Percentiles rank a stretch among this genome's conserved stretches.
Evolutionary conservation across 805 yeast genomes (phyloP).

Genomic region (Barnettozyma pratensis): DNA sequence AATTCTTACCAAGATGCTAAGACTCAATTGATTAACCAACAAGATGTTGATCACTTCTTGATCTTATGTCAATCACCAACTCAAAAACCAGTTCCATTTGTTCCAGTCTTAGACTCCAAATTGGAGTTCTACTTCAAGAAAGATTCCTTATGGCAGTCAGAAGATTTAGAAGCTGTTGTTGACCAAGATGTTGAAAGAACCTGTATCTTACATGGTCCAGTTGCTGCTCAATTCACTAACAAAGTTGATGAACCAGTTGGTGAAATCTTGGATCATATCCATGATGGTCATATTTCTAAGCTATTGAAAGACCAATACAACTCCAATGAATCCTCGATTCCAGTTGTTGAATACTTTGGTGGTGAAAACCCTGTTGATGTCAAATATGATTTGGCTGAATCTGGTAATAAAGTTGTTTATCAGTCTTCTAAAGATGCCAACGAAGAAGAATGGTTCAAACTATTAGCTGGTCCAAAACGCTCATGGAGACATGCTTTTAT

Average conservation of each 20-base stretch:
- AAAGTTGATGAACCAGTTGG: constrained; percentile 89
- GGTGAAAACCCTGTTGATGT: constrained; percentile 47
- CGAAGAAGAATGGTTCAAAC: constrained; percentile 59
- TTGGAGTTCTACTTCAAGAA: constrained; percentile 96
- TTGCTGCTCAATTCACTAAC: constrained; percentile 89
- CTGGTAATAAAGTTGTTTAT: constrained; percentile 32
- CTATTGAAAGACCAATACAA: constrained; percentile 65
- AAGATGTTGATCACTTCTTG: constrained; percentile 91
- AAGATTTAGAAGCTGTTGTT: constrained; percentile 92
- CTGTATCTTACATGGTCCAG: constrained; percentile 99
- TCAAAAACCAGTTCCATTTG: constrained; percentile 97
- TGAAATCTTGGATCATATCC: constrained; percentile 82
- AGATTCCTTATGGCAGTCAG: constrained; percentile 99
- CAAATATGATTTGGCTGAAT: constrained; percentile 27
- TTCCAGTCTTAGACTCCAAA: constrained; percentile 90
- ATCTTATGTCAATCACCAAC: constrained; percentile 72
- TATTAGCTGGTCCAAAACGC: constrained; percentile 71
- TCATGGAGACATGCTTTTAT: constrained; percentile 93
- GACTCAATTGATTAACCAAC: constrained; percentile 84
- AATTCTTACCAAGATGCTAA: constrained; percentile 67
- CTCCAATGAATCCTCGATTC: constrained; percentile 68
- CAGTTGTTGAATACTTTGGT: constrained; percentile 87
- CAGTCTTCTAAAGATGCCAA: constrained; percentile 33
- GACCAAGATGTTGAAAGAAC: constrained; percentile 97
- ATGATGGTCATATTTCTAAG: constrained; percentile 78